Percentiles rank a stretch among this genome's conserved stretches.
Conservation (phyloP, 352 stramenopile species). For the Pythium inflatum region DNA sequence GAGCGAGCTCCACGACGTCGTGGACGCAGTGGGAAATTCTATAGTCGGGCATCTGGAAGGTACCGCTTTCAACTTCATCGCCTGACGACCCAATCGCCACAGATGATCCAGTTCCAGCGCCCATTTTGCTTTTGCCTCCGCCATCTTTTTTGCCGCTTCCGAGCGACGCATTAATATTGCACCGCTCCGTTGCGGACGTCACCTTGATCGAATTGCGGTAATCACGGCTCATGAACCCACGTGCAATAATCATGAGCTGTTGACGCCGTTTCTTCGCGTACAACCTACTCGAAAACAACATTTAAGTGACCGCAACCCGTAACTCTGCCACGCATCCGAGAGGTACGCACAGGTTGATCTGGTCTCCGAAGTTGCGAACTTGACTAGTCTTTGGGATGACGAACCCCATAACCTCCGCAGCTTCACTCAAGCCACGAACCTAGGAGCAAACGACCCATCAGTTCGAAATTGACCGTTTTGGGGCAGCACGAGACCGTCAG, state of each 20-base stretch:
- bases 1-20: slow-evolving; percentile 63
- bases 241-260: slow-evolving; percentile 52
- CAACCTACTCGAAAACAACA: slow-evolving; percentile 46
- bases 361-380: slow-evolving; percentile 56
- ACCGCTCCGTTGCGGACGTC: slow-evolving; percentile 51
- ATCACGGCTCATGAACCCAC: slow-evolving; percentile 55
- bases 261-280: slow-evolving; percentile 76
- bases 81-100: neutral
- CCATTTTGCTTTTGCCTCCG: slow-evolving; percentile 31
- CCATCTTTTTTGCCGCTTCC: slow-evolving; percentile 45
- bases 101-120: neutral
- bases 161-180: slow-evolving; percentile 50
- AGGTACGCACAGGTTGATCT: slow-evolving; percentile 66
- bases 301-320: neutral
- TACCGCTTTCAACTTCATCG: slow-evolving; percentile 50
- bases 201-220: slow-evolving; percentile 76
- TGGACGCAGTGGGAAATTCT: slow-evolving; percentile 57
- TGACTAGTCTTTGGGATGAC: slow-evolving; percentile 54
- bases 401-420: slow-evolving; percentile 54
- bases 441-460: slow-evolving; percentile 17
- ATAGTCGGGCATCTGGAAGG: slow-evolving; percentile 71
- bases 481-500: neutral
- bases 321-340: neutral
- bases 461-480: neutral
- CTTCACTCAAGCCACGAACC: slow-evolving; percentile 56